phyloP scores from a whole-genome alignment of 768 basidiomycete genomes.

The Pulveroboletus sp. region DNA sequence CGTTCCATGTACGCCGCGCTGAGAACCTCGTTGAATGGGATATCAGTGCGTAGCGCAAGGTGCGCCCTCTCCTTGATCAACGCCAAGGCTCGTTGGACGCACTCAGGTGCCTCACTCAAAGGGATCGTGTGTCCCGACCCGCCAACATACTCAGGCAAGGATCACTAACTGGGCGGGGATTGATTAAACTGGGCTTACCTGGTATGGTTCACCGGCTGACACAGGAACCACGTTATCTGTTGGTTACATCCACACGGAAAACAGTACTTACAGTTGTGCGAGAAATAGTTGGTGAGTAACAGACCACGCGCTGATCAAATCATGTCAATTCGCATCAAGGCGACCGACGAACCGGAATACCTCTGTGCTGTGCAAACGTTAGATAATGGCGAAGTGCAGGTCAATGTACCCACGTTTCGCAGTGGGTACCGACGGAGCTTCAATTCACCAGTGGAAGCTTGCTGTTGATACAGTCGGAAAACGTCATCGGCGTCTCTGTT shows the following conservation, averaged over 20 bases:
- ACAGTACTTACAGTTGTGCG: constrained; percentile 64
- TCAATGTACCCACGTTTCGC: constrained; percentile 42
- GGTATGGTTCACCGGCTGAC: constrained; percentile 78
- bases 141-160: constrained; percentile 59
- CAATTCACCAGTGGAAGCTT: constrained; percentile 52
- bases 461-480: constrained; percentile 61
- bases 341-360: constrained; percentile 32
- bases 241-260: background rate
- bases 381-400: constrained; percentile 4
- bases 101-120: constrained; percentile 51
- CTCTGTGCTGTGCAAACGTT: constrained; percentile 54
- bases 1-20: constrained; percentile 82
- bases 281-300: constrained; percentile 77
- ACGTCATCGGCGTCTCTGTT: constrained; percentile 49
- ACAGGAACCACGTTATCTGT: background rate
- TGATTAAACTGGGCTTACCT: constrained; percentile 38
- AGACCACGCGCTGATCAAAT: constrained; percentile 54
- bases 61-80: constrained; percentile 54
- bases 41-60: constrained; percentile 37
- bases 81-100: constrained; percentile 52
- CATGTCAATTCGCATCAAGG: constrained; percentile 3
- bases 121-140: constrained; percentile 70
- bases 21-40: constrained; percentile 71
- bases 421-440: constrained; percentile 71
- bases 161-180: constrained; percentile 6